A percentile compares a stretch with the other conserved stretches of the same genome.
Evolutionary conservation across 202 grass and related monocot genomes (phyloP).

Genomic region (Carex sylvatica): DNA sequence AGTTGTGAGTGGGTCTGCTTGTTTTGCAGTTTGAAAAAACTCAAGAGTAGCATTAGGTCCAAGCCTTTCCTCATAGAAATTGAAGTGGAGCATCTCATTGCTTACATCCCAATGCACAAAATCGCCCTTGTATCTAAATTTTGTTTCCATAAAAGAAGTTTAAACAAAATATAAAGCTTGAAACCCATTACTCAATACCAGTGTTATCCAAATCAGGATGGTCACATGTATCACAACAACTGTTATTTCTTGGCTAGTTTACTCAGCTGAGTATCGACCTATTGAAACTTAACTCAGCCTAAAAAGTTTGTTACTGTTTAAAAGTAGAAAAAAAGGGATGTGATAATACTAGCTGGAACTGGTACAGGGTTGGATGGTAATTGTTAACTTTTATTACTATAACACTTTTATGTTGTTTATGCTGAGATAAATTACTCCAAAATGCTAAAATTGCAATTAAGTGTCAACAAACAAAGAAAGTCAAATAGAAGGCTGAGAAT

Average conservation of each 20-base stretch:
- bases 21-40: slow-evolving; percentile 80
- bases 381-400: not conserved
- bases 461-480: not conserved
- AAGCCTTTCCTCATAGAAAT: slow-evolving; percentile 90
- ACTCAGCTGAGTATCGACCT: not conserved
- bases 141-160: not conserved
- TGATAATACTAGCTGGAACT: not conserved
- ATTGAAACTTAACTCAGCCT: not conserved
- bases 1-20: slow-evolving; percentile 82
- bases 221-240: not conserved
- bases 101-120: slow-evolving; percentile 98
- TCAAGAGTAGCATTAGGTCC: slow-evolving; percentile 68
- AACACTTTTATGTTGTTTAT: not conserved
- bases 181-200: not conserved
- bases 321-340: not conserved
- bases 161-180: not conserved
- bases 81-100: slow-evolving; percentile 99
- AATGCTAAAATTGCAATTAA: not conserved
- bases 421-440: not conserved
- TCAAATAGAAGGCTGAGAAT: not conserved
- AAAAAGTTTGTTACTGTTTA: not conserved
- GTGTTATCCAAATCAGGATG: not conserved
- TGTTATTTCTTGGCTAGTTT: not conserved
- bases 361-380: not conserved
- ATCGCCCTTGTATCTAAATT: slow-evolving; percentile 68